Evolutionary conservation across 495 filamentous ascomycete species (phyloP).

Genomic region (Schizothecium vesticola): DNA sequence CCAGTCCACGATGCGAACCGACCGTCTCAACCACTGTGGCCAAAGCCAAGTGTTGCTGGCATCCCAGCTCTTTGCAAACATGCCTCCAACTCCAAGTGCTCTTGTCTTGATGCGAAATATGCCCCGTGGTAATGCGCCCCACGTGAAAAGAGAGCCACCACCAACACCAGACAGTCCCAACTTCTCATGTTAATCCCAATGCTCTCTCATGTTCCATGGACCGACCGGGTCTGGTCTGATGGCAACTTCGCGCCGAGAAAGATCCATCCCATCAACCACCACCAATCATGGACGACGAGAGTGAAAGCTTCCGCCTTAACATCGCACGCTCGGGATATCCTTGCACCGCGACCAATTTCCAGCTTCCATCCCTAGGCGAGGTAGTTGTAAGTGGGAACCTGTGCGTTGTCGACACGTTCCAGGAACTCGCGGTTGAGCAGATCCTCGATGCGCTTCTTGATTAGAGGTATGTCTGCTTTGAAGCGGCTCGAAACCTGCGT

Average conservation of each 20-base stretch:
- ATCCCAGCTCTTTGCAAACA: neutral
- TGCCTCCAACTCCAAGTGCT: neutral
- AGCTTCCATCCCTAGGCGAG: conserved; percentile 43
- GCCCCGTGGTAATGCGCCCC: neutral
- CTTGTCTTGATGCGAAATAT: neutral
- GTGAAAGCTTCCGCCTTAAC: neutral
- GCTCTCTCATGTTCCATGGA: neutral
- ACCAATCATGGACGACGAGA: neutral
- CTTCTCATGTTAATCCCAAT: neutral
- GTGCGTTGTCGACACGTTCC: conserved; percentile 68
- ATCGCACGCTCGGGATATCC: neutral
- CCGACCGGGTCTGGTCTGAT: neutral
- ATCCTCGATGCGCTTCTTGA: conserved; percentile 92
- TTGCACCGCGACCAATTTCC: neutral
- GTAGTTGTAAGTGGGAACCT: conserved; percentile 70
- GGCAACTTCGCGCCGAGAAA: neutral
- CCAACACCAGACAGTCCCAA: neutral
- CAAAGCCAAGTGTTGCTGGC: neutral
- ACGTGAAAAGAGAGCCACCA: neutral
- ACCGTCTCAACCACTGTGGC: neutral
- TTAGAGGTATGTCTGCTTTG: conserved; percentile 80
- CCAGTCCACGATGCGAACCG: neutral
- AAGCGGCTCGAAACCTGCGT: conserved; percentile 73
- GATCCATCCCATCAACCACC: neutral
- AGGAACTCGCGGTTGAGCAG: conserved; percentile 90